A percentile compares a stretch with the other conserved stretches of the same genome.
Conservation (phyloP, 495 filamentous ascomycete species). For the Neurospora sp. region DNA sequence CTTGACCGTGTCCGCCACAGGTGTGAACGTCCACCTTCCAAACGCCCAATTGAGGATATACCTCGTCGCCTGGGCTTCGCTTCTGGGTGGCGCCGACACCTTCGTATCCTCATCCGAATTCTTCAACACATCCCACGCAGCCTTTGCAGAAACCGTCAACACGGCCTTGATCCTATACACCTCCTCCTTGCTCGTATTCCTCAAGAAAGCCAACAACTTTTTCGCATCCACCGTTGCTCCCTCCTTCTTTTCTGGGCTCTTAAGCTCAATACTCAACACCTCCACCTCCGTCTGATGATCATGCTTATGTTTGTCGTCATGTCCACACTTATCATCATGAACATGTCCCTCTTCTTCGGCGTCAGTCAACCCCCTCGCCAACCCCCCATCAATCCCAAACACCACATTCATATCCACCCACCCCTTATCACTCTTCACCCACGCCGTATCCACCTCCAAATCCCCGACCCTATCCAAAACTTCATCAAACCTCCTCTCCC, state of each 20-base stretch:
- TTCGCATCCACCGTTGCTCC: conserved; percentile 44
- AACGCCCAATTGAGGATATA: conserved; percentile 98
- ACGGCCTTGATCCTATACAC: conserved; percentile 94
- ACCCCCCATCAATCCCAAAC: conserved; percentile 75
- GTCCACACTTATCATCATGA: conserved; percentile 15
- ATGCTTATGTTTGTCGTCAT: conserved; percentile 27
- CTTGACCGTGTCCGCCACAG: conserved; percentile 30
- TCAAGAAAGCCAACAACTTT: conserved; percentile 57
- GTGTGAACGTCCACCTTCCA: conserved; percentile 84
- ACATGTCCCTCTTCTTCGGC: conserved; percentile 21
- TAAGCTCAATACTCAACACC: conserved; percentile 67
- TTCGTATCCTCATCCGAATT: conserved; percentile 47
- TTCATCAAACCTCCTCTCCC: conserved; percentile 66
- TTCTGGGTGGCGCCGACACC: conserved; percentile 1
- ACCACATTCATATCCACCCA: conserved; percentile 65
- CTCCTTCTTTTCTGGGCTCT: conserved; percentile 4
- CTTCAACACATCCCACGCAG: conserved; percentile 34
- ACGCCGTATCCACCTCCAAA: conserved; percentile 68
- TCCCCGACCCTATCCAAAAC: conserved; percentile 78
- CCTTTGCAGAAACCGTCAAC: conserved; percentile 39
- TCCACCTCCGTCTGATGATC: conserved; percentile 77
- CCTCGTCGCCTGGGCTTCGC: conserved; percentile 14
- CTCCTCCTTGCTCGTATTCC: conserved; percentile 72
- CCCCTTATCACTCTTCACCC: conserved; percentile 71
- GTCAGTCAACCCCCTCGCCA: conserved; percentile 51